Base-by-base conservation (phyloP, 2,329 filamentous ascomycete species). In the Sclerotinia minor region DNA sequence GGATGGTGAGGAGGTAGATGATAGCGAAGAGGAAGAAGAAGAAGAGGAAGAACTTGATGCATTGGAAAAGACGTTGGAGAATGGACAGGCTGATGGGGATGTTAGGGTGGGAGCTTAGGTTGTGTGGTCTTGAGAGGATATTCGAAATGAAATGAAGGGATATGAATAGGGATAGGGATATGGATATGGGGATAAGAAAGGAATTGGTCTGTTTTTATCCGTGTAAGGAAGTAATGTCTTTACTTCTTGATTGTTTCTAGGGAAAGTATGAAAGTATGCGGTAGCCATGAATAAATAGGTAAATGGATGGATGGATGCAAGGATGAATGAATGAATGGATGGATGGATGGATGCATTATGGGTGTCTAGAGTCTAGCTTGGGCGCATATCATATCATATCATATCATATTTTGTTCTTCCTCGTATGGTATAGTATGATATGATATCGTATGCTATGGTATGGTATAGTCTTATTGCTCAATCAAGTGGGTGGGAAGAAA, bases 1-100 rank as follows among this genome's bases (percentile, higher is more conserved):
- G 67, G 83, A 86, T 9, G 85, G 83, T 57, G 83, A 82, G 53
- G 83, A 85, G 5, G 83, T 85, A 57, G 83, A 85, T 1, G 88
- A 89, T 54, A 75, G 73, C 19, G 80, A 83, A 52, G 83, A 85
- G 55, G 82, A 83, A 15, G 82, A 82, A 58, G 79, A 79, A 32
- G 80, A 83, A 49, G 79, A 81, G 6, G 75, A 75, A 52, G 75
- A 76, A 45, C 67, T 45, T 45, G 65, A 67, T 32, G 59, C 45
- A 3, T n/a, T 54, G 49, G 64, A 32, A 24, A 44, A 29, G 24
- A 7, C 26, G 26, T 32, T 45, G 47, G 55, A 53, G 35, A 67
- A 67, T 38, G 65, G 65, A 24, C 47, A 63, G 15, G 57, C 26
- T 5, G 65, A 41, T 15, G 65, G 47, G 5, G 65, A 65, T 21